Base-by-base conservation (phyloP, 495 filamentous ascomycete species). In the Talaromyces wortmannii region DNA sequence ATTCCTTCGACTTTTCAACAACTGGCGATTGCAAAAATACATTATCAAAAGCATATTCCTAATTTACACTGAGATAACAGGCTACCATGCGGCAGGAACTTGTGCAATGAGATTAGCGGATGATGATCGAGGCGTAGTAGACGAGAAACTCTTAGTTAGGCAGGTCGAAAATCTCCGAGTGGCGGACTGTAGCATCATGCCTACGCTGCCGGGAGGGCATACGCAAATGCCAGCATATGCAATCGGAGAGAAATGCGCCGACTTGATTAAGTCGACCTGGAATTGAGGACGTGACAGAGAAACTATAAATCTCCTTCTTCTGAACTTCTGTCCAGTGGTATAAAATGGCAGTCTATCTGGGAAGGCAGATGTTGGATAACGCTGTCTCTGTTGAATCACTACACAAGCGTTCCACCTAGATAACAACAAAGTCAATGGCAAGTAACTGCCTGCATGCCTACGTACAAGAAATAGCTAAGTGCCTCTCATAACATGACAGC, bases 151-250 rank as follows among this genome's bases (percentile, higher is more conserved):
- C 43, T 63, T 70, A 3, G 80, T 84, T 3, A 64, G 67, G 5
- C 82, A 81, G 2, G 78, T 84, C 5, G 57, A 62, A 6, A 70
- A 77, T 0, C 62, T 84, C 48, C 68, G 81, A 0, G 78, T 84
- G 33, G 81, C 78, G 0, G 81, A 85, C 61, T 78, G 74, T 30
- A 80, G 76, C 52, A 72, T 78, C 31, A 81, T 85, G 66, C 84
- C 83, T 12, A 68, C 63, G 6, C 59, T 81, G 12, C 74, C 78
- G 43, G 76, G 78, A 7, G 78, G 80, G 12, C 82, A 84, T 50
- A 80, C 82, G 0, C 77, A 81, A 59, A 78, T 83, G 67, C 76
- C 79, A 17, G 82, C 78, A 0, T 85, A 83, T 57, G 80, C 79
- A 44, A 74, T 87, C 58, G 78, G 78, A 5, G 78, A 85, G 64